Evolutionary conservation across 1,284 basidiomycete species (phyloP), one percentile per base, ranked within the genome.

Genomic region (Chondrostereum purpureum): DNA sequence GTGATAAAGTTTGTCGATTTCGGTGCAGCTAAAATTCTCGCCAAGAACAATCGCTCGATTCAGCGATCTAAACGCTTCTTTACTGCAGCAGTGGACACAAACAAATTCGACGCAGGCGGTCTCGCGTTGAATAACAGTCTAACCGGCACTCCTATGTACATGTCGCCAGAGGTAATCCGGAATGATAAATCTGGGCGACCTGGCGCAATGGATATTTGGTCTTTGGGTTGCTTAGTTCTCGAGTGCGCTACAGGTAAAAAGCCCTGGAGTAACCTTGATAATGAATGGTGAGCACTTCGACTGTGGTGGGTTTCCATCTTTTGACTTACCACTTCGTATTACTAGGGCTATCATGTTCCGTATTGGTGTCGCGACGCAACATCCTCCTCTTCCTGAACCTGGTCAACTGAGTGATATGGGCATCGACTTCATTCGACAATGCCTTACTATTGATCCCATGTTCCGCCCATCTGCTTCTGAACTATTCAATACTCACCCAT

Each of bases 141-240:
- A 23, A 97, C 95, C 2, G 96, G 96, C 11, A 99, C 96, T 14
- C 96, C 96, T 0, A 99, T 99, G 95, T 99, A 99, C 67, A 97
- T 99, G 90, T 95, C 92, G 8, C 96, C 96, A 1, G 96, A 99
- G 62, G 86, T 98, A 41, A 99, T 99, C 72, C 93, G 97, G 67
- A 92, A 86, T 56, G 88, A 91, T 55, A 83, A 74, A 54, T 80
- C 85, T 13, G 90, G 92, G 21, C 76, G 87, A 45, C 83, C 90
- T 50, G 95, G 95, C n/a, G 93, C 96, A 2, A 96, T 97, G 83
- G 96, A 99, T 61, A 86, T 99, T 38, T 99, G 96, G 96, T 88
- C 88, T 22, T 67, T 99, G 48, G 96, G 96, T 4, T 99, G 96
- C 61, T 93, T 99, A 17, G 84, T 99, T 2, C 78, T 99, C 33